Evolutionary conservation across 2,329 filamentous ascomycete species (phyloP).

Genomic region (Trichoderma breve): DNA sequence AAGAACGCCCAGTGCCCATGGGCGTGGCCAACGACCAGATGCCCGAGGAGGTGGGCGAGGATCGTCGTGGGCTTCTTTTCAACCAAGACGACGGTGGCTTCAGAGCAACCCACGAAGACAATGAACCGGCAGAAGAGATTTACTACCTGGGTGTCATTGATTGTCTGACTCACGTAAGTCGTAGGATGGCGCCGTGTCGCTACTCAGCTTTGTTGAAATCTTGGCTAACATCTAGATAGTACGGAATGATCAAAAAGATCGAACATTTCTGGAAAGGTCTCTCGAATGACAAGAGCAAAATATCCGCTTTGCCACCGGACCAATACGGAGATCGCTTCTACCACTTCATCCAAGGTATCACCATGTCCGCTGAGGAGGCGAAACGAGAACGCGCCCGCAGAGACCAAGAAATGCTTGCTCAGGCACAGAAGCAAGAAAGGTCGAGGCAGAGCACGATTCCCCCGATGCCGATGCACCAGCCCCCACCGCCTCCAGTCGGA

Average conservation of each 20-base stretch:
- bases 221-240: constrained; percentile 53
- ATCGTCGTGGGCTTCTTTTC: constrained; percentile 73
- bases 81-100: constrained; percentile 94
- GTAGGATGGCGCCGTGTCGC: neutral
- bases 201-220: neutral
- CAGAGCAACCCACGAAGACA: constrained; percentile 87
- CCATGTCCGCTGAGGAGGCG: constrained; percentile 84
- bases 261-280: constrained; percentile 98
- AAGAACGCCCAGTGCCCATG: constrained; percentile 90
- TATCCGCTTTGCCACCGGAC: constrained; percentile 86
- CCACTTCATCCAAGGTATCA: constrained; percentile 86
- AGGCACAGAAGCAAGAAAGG: constrained; percentile 36
- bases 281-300: constrained; percentile 77
- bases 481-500: constrained; percentile 40
- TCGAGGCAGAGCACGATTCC: constrained; percentile 43
- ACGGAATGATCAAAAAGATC: constrained; percentile 88
- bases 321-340: constrained; percentile 93
- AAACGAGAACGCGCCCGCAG: constrained; percentile 61
- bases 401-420: constrained; percentile 56
- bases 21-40: constrained; percentile 78
- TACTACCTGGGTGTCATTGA: constrained; percentile 99
- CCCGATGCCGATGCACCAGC: constrained; percentile 47
- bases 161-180: constrained; percentile 89
- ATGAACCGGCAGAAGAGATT: constrained; percentile 80
- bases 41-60: constrained; percentile 82